Conservation (phyloP, 352 stramenopile species). For the Globisporangium acanthophoron region DNA sequence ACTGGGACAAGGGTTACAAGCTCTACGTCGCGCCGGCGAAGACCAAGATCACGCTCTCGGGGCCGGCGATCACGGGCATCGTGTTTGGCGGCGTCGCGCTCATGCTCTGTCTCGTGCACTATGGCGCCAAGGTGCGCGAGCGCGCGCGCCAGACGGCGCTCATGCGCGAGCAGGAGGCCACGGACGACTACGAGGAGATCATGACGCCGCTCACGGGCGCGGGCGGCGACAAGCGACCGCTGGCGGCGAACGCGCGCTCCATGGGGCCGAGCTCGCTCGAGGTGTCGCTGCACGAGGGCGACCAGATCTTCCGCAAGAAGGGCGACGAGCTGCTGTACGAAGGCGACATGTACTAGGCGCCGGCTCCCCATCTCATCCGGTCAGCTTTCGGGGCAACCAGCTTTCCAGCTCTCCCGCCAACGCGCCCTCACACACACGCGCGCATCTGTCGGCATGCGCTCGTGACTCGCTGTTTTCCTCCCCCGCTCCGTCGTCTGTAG, state of each 20-base stretch:
- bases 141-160: constrained; percentile 76
- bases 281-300: constrained; percentile 81
- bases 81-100: constrained; percentile 81
- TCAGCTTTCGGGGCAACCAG: neutral
- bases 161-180: constrained; percentile 85
- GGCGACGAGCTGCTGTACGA: constrained; percentile 83
- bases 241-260: constrained; percentile 42
- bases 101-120: constrained; percentile 79
- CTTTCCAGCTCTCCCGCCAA: neutral
- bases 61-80: constrained; percentile 67
- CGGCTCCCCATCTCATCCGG: neutral
- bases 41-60: constrained; percentile 52
- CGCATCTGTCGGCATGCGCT: neutral
- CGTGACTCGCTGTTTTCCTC: constrained; percentile 1
- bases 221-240: constrained; percentile 54
- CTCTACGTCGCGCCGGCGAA: constrained; percentile 52
- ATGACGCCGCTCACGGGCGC: constrained; percentile 83
- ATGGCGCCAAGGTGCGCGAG: constrained; percentile 76
- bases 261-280: constrained; percentile 66
- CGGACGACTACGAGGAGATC: constrained; percentile 88
- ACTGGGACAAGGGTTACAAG: constrained; percentile 73
- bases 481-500: constrained; percentile 12
- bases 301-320: constrained; percentile 86
- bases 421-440: neutral
- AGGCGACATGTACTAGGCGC: constrained; percentile 83